Base-by-base conservation (phyloP, 2,329 filamentous ascomycete genomes). In the Neofusicoccum cordaticola region DNA sequence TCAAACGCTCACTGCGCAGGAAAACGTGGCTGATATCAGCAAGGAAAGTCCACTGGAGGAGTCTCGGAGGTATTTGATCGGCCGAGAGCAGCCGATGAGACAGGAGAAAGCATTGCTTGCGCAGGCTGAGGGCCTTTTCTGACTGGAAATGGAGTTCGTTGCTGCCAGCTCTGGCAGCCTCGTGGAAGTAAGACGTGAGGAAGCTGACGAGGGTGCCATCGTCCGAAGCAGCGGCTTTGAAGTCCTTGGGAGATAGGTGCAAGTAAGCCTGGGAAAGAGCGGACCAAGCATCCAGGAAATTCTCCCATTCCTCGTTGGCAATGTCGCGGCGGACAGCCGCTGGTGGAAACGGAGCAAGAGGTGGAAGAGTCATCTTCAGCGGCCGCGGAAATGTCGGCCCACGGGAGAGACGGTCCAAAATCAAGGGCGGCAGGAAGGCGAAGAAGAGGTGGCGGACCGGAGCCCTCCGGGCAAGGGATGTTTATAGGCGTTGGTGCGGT, bases 291-390 rank as follows among this genome's bases (percentile, higher is more conserved):
- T 90, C 85, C 52, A 96, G 80, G 74, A 90, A 92, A 37, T 85
- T 82, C 68, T 89, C 83, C 93, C 93, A 97, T 77, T 97, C 91
- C 58, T 83, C 79, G 3, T 87, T 79, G 44, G 84, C 81, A 66
- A 97, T 84, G 69, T 85, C 84, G 69, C 85, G 84, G 72, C 88
- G 87, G 80, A 92, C 87, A 63, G 82, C 80, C 39, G 85, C 80
- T 67, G 88, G 84, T 17, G 93, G 94, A 71, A 95, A 93, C 19
- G 90, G 86, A 65, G 90, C 92, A 77, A 97, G 84, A 39, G 88
- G 84, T 47, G 92, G 92, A 56, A 93, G 79, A 62, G 79, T 73
- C 76, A 82, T 81, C 50, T 63, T 58, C 11, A 15, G 13, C 34
- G 42, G n/a, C 41, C 42, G 41, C 17, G 42, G 56, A 42, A 47